Percentiles rank a stretch among this genome's conserved stretches.
These are phyloP conservation scores for Russula sp. DNA, from an alignment of 768 basidiomycete genomes.

Conservation along the genomic window DNA sequence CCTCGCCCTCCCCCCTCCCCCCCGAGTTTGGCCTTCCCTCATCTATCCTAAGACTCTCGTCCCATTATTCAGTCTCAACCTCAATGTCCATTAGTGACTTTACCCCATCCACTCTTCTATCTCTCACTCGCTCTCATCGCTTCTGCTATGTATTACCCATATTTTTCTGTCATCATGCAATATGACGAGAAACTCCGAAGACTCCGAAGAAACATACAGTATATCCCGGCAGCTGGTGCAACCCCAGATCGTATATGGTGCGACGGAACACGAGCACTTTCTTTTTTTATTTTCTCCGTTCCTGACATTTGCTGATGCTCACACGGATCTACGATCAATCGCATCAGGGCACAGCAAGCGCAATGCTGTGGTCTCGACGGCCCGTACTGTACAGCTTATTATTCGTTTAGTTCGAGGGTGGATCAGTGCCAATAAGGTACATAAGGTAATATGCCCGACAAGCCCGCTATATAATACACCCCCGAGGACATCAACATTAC, in stretches of 20 bases:
- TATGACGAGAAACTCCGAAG: constrained; percentile 9
- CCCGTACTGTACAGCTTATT: not conserved
- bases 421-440: not conserved
- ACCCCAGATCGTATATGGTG: not conserved
- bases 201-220: not conserved
- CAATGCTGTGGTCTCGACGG: not conserved
- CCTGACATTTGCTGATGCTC: not conserved
- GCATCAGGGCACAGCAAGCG: not conserved
- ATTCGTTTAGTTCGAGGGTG: not conserved
- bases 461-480: not conserved
- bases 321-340: not conserved
- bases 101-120: not conserved
- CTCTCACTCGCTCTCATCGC: not conserved
- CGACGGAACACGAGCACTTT: not conserved
- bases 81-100: not conserved
- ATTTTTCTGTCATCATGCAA: constrained; percentile 3
- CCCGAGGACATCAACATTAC: not conserved
- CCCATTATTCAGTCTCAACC: not conserved
- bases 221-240: not conserved
- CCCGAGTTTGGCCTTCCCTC: not conserved
- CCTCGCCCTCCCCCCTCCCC: not conserved
- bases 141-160: constrained; percentile 13
- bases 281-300: not conserved
- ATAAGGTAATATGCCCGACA: not conserved
- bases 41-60: not conserved